phyloP scores from a whole-genome alignment of 2,329 filamentous ascomycete genomes.

The Calonectria honghensis region DNA sequence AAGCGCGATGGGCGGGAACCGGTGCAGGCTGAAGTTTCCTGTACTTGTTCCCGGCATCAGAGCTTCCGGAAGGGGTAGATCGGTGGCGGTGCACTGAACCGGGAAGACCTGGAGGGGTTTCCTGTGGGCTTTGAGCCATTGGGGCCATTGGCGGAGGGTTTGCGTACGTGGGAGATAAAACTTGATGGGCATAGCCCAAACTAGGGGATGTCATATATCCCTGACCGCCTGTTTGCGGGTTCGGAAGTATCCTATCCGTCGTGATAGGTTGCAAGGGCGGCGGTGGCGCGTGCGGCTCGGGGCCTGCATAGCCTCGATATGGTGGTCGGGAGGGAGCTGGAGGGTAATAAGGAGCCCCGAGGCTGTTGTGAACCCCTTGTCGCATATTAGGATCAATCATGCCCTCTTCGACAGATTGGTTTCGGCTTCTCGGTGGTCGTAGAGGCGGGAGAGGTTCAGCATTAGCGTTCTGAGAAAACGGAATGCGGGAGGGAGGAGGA shows the following conservation, averaged over 20 bases:
- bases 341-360: constrained; percentile 57
- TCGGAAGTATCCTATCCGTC: constrained; percentile 60
- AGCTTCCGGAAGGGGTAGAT: constrained; percentile 62
- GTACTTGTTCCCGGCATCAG: constrained; percentile 67
- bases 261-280: constrained; percentile 54
- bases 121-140: constrained; percentile 61
- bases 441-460: constrained; percentile 63
- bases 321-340: constrained; percentile 54
- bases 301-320: constrained; percentile 58
- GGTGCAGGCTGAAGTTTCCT: constrained; percentile 76
- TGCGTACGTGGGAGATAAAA: constrained; percentile 63
- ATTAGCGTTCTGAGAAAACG: constrained; percentile 60
- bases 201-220: constrained; percentile 61
- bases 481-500: constrained; percentile 56
- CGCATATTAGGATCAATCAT: constrained; percentile 59
- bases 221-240: constrained; percentile 57
- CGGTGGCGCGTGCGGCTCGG: constrained; percentile 55
- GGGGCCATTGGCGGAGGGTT: constrained; percentile 56
- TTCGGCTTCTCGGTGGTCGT: constrained; percentile 61
- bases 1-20: constrained; percentile 70
- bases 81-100: constrained; percentile 60
- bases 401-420: constrained; percentile 60
- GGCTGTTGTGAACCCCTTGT: constrained; percentile 52
- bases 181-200: constrained; percentile 57
- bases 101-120: constrained; percentile 57